Evolutionary conservation across 2,329 filamentous ascomycete genomes (phyloP).

Genomic region (Pezicula radicicola): DNA sequence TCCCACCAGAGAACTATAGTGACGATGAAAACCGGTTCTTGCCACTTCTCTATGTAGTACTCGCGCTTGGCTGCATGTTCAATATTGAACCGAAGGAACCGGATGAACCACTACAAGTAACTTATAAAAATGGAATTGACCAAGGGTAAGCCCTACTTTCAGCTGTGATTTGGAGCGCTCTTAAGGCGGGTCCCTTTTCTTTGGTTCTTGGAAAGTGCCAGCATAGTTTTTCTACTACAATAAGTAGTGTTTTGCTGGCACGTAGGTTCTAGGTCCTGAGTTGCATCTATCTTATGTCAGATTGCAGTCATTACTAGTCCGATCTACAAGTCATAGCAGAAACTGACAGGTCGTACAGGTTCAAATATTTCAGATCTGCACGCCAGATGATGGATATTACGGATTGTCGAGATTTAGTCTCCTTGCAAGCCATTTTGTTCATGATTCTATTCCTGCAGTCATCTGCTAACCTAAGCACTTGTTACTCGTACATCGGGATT

Average conservation of each 20-base stretch:
- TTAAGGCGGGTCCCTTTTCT: slow-evolving; percentile 13
- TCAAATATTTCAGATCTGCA: slow-evolving; percentile 71
- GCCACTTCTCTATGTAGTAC: slow-evolving; percentile 66
- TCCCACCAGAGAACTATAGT: slow-evolving; percentile 56
- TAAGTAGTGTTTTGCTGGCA: slow-evolving; percentile 1
- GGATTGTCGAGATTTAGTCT: slow-evolving; percentile 70
- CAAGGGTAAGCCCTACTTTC: slow-evolving; percentile 47
- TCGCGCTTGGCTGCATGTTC: slow-evolving; percentile 74
- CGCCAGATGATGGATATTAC: slow-evolving; percentile 64
- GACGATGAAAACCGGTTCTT: slow-evolving; percentile 66
- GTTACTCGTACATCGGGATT: slow-evolving; percentile 78
- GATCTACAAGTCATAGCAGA: neutral
- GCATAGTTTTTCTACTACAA: slow-evolving; percentile 7
- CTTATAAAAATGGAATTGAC: slow-evolving; percentile 50
- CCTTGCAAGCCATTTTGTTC: slow-evolving; percentile 73
- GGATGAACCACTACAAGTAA: slow-evolving; percentile 39
- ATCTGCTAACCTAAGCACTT: slow-evolving; percentile 74
- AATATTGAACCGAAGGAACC: slow-evolving; percentile 50
- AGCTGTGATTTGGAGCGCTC: slow-evolving; percentile 3
- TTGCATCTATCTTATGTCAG: too few species aligned
- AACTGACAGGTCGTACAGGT: slow-evolving; percentile 39
- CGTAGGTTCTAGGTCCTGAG: too few species aligned
- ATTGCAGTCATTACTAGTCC: too few species aligned
- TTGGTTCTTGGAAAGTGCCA: too few species aligned
- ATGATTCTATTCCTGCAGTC: slow-evolving; percentile 80